Conservation (phyloP, 768 basidiomycete species). For the Zangia roseola region DNA sequence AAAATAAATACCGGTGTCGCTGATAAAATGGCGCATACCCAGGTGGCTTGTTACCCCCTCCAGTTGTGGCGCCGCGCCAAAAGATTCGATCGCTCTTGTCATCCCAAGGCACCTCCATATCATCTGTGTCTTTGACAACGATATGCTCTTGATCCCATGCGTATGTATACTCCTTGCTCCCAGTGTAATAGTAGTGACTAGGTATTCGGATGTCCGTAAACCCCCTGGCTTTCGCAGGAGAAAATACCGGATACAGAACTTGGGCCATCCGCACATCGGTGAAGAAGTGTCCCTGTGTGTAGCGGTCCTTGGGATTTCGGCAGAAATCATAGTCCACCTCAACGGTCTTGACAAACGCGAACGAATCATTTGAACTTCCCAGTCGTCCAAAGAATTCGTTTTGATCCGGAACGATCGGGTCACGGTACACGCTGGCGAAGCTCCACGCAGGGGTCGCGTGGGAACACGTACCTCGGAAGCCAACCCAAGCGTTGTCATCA, state of each 20-base stretch:
- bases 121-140: slow-evolving; percentile 72
- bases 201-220: slow-evolving; percentile 92
- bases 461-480: slow-evolving; percentile 90
- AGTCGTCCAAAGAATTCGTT: slow-evolving; percentile 28
- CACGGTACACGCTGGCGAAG: slow-evolving; percentile 77
- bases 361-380: slow-evolving; percentile 47
- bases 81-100: slow-evolving; percentile 82
- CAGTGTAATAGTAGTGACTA: slow-evolving; percentile 93
- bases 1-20: slow-evolving; percentile 65
- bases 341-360: slow-evolving; percentile 59
- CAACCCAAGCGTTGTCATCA: slow-evolving; percentile 93
- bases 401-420: slow-evolving; percentile 33
- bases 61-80: slow-evolving; percentile 96
- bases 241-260: slow-evolving; percentile 90
- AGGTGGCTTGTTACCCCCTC: slow-evolving; percentile 84
- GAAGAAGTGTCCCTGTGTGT: slow-evolving; percentile 94
- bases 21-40: slow-evolving; percentile 85
- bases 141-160: slow-evolving; percentile 82
- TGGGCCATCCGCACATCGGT: slow-evolving; percentile 92
- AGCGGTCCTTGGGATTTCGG: slow-evolving; percentile 76
- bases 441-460: slow-evolving; percentile 79
- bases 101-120: slow-evolving; percentile 89
- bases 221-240: slow-evolving; percentile 82
- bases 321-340: slow-evolving; percentile 80
- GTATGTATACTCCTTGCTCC: slow-evolving; percentile 80